These are phyloP conservation scores for Xylaria sp. DNA, from an alignment of 2,329 filamentous ascomycete species.

Conservation along the genomic window DNA sequence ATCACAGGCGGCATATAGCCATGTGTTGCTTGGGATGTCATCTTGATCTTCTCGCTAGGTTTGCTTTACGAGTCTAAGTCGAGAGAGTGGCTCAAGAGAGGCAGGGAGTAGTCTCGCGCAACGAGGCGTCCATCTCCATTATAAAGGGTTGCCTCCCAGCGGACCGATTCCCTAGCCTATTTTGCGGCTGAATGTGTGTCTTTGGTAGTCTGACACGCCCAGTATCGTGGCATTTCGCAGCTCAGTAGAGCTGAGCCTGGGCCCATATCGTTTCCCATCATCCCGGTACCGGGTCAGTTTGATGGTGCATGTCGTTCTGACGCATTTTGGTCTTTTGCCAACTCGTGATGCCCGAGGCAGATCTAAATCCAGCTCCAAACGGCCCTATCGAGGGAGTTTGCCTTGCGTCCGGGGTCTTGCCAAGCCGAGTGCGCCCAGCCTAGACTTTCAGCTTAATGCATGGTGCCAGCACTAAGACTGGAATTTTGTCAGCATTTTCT, in stretches of 20 bases:
- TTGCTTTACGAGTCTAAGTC: neutral
- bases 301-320: neutral
- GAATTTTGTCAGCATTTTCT: neutral
- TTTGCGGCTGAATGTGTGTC: slow-evolving; percentile 33
- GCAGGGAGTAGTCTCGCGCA: neutral
- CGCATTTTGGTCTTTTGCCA: neutral
- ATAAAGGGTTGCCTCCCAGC: slow-evolving; percentile 24
- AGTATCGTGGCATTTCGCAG: neutral
- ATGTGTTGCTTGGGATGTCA: slow-evolving; percentile 27
- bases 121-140: slow-evolving; percentile 4
- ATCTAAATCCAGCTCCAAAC: neutral
- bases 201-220: slow-evolving; percentile 3
- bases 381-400: slow-evolving; percentile 18
- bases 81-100: neutral
- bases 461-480: slow-evolving; percentile 2
- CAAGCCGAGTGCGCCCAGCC: slow-evolving; percentile 29
- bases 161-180: neutral
- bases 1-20: slow-evolving; percentile 11
- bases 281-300: neutral
- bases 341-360: neutral
- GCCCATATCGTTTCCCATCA: neutral
- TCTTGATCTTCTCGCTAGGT: slow-evolving; percentile 12
- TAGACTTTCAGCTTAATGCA: slow-evolving; percentile 37
- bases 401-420: slow-evolving; percentile 10
- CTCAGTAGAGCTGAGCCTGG: neutral